Evolutionary conservation across 2,329 filamentous ascomycete species (phyloP).

Genomic region (Cylindrodendrum hubeiense): DNA sequence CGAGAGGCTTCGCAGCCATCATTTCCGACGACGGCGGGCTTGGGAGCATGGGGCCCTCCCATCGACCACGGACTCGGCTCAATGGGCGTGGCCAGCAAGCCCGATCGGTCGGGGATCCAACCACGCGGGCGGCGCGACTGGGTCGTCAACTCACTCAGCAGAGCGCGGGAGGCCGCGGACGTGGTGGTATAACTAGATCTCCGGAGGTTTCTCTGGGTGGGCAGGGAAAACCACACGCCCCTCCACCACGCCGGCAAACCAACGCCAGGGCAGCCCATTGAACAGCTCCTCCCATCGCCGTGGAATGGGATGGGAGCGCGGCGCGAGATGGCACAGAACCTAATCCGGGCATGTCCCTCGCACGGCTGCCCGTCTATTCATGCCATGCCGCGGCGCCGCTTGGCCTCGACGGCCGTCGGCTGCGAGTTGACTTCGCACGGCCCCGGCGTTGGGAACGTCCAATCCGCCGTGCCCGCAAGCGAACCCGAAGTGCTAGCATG

Average conservation of each 20-base stretch:
- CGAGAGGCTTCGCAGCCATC: slow-evolving; percentile 36
- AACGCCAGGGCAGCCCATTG: slow-evolving; percentile 17
- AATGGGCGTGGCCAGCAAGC: slow-evolving; percentile 11
- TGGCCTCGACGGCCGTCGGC: neutral
- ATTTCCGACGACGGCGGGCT: slow-evolving; percentile 28
- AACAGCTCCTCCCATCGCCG: slow-evolving; percentile 33
- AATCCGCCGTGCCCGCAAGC: neutral
- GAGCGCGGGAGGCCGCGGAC: neutral
- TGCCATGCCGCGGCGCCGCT: neutral
- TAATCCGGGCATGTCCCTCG: neutral
- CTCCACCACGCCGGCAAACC: neutral
- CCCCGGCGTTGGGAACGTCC: neutral
- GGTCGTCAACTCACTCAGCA: neutral
- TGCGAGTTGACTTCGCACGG: neutral
- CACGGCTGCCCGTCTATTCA: neutral
- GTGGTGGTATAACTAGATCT: too few species aligned
- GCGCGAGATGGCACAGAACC: slow-evolving; percentile 36
- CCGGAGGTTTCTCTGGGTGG: too few species aligned
- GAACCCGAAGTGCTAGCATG: neutral
- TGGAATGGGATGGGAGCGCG: slow-evolving; percentile 37
- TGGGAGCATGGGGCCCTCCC: neutral
- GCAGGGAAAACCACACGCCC: too few species aligned
- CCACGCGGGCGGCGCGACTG: neutral
- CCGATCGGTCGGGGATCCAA: neutral
- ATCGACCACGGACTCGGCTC: slow-evolving; percentile 7